Evolutionary conservation across 306 rosid species (phyloP).

Genomic region (Cyamopsis tetragonoloba): DNA sequence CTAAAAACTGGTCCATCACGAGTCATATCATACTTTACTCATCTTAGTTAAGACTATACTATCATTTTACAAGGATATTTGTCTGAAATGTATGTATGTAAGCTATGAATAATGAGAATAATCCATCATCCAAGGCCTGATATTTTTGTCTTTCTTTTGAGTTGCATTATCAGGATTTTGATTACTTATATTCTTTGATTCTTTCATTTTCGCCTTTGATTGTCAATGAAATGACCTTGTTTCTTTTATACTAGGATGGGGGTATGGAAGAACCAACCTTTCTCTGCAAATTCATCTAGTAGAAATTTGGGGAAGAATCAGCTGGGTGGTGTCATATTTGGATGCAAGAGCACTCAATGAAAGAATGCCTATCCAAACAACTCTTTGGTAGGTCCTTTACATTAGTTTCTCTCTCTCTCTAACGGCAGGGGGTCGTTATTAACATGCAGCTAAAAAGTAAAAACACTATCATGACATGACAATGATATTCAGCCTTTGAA

Average conservation of each 20-base stretch:
- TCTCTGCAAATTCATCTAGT: constrained; percentile 20
- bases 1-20: no score
- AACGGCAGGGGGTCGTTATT: neutral
- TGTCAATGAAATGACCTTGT: neutral
- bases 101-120: neutral
- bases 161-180: neutral
- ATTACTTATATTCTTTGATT: neutral
- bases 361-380: constrained; percentile 71
- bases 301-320: constrained; percentile 61
- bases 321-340: constrained; percentile 88
- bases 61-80: neutral
- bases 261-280: constrained; percentile 35
- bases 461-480: neutral
- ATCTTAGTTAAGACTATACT: no score
- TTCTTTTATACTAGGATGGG: constrained; percentile 45
- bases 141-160: neutral
- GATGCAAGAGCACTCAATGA: constrained; percentile 56
- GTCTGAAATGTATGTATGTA: neutral
- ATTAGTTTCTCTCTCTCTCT: neutral
- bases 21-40: no score
- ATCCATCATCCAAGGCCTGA: neutral
- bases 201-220: constrained; percentile 7
- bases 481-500: neutral
- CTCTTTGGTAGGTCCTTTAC: constrained; percentile 65
- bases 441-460: neutral